Conservation (phyloP, 1,139 yeast genomes). For the Saccharomyces pastorianus region DNA sequence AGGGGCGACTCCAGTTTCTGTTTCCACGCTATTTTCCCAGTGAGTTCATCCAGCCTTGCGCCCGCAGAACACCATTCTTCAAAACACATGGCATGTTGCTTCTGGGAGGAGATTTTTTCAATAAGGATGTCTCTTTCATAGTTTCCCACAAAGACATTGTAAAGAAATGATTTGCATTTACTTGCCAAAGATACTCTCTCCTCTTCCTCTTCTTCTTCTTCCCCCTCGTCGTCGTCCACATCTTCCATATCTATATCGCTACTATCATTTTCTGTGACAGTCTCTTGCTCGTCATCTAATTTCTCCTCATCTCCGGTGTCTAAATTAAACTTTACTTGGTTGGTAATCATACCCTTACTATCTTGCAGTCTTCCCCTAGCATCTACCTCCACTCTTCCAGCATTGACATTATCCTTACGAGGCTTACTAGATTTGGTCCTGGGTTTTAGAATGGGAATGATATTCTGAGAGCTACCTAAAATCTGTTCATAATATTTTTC, state of each 20-base stretch:
- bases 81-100: constrained; percentile 59
- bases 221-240: not conserved
- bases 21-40: constrained; percentile 64
- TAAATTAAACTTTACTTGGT: not conserved
- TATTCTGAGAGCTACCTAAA: constrained; percentile 1
- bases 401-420: not conserved
- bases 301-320: not conserved
- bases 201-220: not conserved
- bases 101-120: constrained; percentile 39
- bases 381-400: not conserved
- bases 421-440: not conserved
- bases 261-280: not conserved
- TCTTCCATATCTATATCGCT: not conserved
- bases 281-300: not conserved
- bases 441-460: not conserved
- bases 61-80: constrained; percentile 65
- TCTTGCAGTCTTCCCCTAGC: not conserved
- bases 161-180: constrained; percentile 9
- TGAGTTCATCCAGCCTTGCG: constrained; percentile 51
- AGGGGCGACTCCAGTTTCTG: constrained; percentile 49
- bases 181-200: not conserved
- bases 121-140: constrained; percentile 25
- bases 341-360: not conserved
- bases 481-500: constrained; percentile 14
- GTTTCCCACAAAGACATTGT: constrained; percentile 14